Evolutionary conservation across 768 basidiomycete genomes (phyloP), one percentile per base, ranked within the genome.

Genomic region (Amanita polypyramis): DNA sequence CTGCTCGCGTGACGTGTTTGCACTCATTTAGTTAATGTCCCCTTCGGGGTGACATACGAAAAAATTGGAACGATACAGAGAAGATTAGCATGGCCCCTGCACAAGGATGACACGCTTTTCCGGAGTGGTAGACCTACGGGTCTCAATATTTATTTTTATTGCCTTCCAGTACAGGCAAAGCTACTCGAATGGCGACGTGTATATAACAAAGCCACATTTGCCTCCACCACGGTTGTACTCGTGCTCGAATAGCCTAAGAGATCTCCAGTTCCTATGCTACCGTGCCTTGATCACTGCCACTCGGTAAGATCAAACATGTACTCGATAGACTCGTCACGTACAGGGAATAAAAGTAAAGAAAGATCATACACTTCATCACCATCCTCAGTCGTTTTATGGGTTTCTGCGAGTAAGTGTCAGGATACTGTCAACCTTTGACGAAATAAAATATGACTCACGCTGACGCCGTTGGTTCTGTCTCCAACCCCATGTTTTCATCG

Each of bases 41-140:
- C 81, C 81, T 85, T 84, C 80, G 81, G 82, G 81, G 86, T 83
- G 83, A 81, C 86, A 86, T 84, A 88, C 80, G 83, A 85, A 86
- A 92, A 91, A 89, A 86, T 92, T 91, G 90, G 87, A 93, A 92
- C 89, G 86, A 93, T 94, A 93, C 91, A 92, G 91, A 95, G 92
- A 94, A 94, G 92, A 93, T 95, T 93, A 94, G 92, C 92, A 95
- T 95, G 88, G 93, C 91, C 92, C 93, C 92, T 95, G 92, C 93
- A 95, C 91, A 96, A 95, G 93, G 92, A 95, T 94, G 92, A 93
- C 92, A 94, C 88, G 86, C 85, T 89, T 85, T 85, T 77, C 82
- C 83, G 82, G 85, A 86, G 84, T 85, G 83, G 84, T 84, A 84
- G 73, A 73, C 60, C 69, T 71, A 72, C 67, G 70, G 70, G 60